These are phyloP conservation scores for Quercus cerris DNA, from an alignment of 306 rosid genomes.

Conservation along the genomic window DNA sequence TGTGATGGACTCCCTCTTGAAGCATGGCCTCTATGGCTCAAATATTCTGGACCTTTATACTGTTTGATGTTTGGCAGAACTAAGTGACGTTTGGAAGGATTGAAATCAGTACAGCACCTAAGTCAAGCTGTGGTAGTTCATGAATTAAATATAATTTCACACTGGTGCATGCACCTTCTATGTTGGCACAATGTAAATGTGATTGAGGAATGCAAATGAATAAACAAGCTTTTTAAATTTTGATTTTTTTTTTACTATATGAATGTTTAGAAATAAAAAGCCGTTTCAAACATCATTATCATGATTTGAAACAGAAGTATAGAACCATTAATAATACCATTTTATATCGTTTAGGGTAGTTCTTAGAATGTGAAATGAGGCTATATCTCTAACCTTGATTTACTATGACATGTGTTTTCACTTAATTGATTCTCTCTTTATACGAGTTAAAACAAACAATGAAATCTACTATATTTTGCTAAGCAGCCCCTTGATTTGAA, in stretches of 20 bases:
- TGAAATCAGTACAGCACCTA: not conserved
- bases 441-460: not conserved
- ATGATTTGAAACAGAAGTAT: not conserved
- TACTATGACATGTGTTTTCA: not conserved
- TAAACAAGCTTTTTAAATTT: not conserved
- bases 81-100: not conserved
- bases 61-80: not conserved
- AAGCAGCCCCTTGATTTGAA: not conserved
- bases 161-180: not conserved
- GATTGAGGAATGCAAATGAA: not conserved
- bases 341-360: not conserved
- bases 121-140: not conserved
- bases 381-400: not conserved
- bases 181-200: not conserved
- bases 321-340: not conserved
- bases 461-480: not conserved
- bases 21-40: not conserved
- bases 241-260: not conserved
- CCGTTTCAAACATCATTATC: not conserved
- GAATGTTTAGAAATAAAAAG: not conserved
- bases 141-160: not conserved
- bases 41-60: not conserved
- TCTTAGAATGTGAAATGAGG: not conserved
- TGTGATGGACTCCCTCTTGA: not conserved
- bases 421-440: not conserved